Evolutionary conservation across 164 flowering plant species (phyloP).

Genomic region (Sedum album): DNA sequence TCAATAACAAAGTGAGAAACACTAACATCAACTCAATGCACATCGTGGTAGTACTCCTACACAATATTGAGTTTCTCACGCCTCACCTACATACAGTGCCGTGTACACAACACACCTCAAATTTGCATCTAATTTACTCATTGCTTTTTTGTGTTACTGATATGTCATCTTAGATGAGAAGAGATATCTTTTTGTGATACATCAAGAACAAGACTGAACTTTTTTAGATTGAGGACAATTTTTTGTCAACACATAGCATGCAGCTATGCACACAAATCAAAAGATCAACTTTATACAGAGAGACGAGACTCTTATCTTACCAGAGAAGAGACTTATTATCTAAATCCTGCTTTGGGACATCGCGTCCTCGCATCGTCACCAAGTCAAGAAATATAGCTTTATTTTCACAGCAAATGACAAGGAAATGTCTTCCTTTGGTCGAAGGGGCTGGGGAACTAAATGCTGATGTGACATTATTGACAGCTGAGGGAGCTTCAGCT

Average conservation of each 20-base stretch:
- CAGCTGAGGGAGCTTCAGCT: slow-evolving; percentile 90
- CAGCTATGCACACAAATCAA: not conserved
- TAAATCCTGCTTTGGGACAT: slow-evolving; percentile 96
- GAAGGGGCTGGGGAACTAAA: slow-evolving; percentile 73
- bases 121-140: not conserved
- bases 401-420: slow-evolving; percentile 93
- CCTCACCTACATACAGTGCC: not conserved
- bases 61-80: slow-evolving; percentile 25
- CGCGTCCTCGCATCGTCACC: slow-evolving; percentile 99
- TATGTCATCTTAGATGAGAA: not conserved
- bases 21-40: not conserved
- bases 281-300: not conserved
- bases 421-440: slow-evolving; percentile 97
- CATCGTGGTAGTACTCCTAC: not conserved
- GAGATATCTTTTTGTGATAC: not conserved
- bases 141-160: not conserved
- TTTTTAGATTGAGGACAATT: not conserved
- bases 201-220: not conserved
- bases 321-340: slow-evolving; percentile 89
- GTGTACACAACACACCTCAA: not conserved
- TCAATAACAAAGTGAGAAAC: not conserved
- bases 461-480: slow-evolving; percentile 54
- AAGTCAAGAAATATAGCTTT: slow-evolving; percentile 95
- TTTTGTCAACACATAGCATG: not conserved
- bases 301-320: slow-evolving; percentile 27